Evolutionary conservation across 2,329 filamentous ascomycete species (phyloP), one percentile per base, ranked within the genome.

Genomic region (Aspergillus sp.): DNA sequence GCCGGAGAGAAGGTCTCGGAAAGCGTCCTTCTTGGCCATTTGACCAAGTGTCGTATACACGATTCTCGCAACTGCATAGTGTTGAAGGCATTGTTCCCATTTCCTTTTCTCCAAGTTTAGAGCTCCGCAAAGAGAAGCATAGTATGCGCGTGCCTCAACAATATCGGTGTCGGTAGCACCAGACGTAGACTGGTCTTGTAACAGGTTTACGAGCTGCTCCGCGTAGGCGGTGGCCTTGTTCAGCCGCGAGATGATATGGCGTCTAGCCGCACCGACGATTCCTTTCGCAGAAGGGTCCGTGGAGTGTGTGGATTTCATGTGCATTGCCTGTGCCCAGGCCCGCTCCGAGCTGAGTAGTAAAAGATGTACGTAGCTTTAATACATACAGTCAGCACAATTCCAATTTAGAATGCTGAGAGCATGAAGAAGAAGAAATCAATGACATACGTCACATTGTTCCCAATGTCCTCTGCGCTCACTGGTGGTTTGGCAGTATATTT

Each of bases 311-410:
- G 88, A 81, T 70, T 95, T 96, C 79, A 96, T 89, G 64, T 86
- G 83, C 90, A 97, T 94, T 49, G 90, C 91, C 68, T 95, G 85
- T 33, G 93, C 91, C 88, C 90, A 97, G 45, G 90, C 88, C 54
- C 93, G 82, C 73, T 98, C 93, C 51, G 90, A 84, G 35, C 83
- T 87, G 61, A 96, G 82, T 48, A 98, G 78, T 27, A 91, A 76
- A n/a, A 96, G 76, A 56, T 86, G 78, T 43, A 84, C 80, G 70
- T 84, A 88, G 68, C 88, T 94, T 58, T 32, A 41, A 37, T 43
- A 35, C 3, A 33, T 46, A 50, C 39, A 44, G 47, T 59, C 41
- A 61, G 51, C 37, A 39, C 17, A 5, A 44, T 49, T 19, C 12
- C 20, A 39, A 45, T 5, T 25, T 12, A 12, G 13, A 19, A 19